phyloP scores from a whole-genome alignment of 2,329 filamentous ascomycete genomes.

The Thielaviopsis euricoi region DNA sequence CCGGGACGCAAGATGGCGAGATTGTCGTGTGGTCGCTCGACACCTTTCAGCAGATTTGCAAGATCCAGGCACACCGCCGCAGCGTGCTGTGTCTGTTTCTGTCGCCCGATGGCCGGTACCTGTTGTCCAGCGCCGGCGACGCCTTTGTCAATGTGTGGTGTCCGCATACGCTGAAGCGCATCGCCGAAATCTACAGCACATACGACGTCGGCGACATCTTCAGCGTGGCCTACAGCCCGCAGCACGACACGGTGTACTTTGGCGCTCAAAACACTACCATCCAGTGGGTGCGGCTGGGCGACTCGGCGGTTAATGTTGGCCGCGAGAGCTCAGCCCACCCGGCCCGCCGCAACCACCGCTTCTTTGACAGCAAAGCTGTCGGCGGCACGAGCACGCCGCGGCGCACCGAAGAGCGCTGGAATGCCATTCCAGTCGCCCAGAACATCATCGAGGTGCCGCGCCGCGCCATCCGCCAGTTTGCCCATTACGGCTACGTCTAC shows the following conservation, averaged over 20 bases:
- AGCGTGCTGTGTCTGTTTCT: constrained; percentile 77
- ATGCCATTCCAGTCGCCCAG: constrained; percentile 34
- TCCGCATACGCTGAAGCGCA: constrained; percentile 53
- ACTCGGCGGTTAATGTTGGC: constrained; percentile 40
- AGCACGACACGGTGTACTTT: constrained; percentile 69
- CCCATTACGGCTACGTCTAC: constrained; percentile 90
- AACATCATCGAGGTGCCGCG: constrained; percentile 63
- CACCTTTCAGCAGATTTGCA: constrained; percentile 65
- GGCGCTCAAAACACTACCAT: constrained; percentile 91
- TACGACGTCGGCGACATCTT: constrained; percentile 95
- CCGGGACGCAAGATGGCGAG: constrained; percentile 84
- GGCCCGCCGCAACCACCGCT: constrained; percentile 63
- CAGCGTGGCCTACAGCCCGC: constrained; percentile 73
- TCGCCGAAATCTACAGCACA: constrained; percentile 82
- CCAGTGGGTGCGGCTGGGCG: constrained; percentile 71
- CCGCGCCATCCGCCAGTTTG: constrained; percentile 69
- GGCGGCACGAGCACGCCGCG: constrained; percentile 66
- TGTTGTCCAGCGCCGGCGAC: constrained; percentile 89
- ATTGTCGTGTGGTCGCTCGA: constrained; percentile 82
- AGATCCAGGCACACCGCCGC: constrained; percentile 77
- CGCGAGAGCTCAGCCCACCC: constrained; percentile 54
- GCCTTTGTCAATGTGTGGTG: constrained; percentile 92
- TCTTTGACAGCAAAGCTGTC: constrained; percentile 82
- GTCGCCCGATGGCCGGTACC: constrained; percentile 53
- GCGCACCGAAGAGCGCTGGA: constrained; percentile 43